Conservation (phyloP, 2,329 filamentous ascomycete genomes). For the Dactylellina leptospora region DNA sequence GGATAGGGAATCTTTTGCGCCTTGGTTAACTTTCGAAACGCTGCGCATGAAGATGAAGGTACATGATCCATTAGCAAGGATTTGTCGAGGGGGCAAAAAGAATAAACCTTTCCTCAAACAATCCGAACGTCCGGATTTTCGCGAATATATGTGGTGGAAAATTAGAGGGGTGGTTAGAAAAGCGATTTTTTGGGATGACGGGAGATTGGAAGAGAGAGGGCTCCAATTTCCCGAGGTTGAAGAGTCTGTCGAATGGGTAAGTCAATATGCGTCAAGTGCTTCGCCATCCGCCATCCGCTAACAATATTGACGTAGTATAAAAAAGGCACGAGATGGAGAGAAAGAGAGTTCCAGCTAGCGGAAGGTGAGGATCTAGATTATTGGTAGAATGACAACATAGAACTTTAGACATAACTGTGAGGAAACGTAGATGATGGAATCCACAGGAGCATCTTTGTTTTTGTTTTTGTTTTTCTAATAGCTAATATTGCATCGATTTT, state of each 20-base stretch:
- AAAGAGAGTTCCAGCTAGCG: constrained; percentile 11
- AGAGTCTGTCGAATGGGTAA: constrained; percentile 5
- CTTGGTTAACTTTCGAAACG: constrained; percentile 4
- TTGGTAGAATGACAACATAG: too few species aligned
- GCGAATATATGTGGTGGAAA: constrained; percentile 13
- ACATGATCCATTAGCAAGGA: constrained; percentile 13
- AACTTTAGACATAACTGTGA: too few species aligned
- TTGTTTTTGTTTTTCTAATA: too few species aligned
- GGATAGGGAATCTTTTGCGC: constrained; percentile 11
- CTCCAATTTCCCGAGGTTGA: constrained; percentile 5
- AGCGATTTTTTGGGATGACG: constrained; percentile 20
- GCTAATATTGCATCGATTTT: too few species aligned
- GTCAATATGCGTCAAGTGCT: not conserved
- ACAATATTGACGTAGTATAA: constrained; percentile 4
- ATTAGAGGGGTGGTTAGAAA: constrained; percentile 1
- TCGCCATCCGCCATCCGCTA: not conserved
- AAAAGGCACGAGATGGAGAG: constrained; percentile 25
- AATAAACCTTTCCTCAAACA: not conserved
- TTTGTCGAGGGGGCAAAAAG: too few species aligned
- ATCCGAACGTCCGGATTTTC: not conserved
- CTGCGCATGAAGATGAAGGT: not conserved
- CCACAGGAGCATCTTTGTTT: too few species aligned
- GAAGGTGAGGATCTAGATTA: too few species aligned
- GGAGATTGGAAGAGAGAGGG: constrained; percentile 8
- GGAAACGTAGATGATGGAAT: too few species aligned